Evolutionary conservation across 495 filamentous ascomycete genomes (phyloP), one percentile per base, ranked within the genome.

Genomic region (Aspergillus nidulans): DNA sequence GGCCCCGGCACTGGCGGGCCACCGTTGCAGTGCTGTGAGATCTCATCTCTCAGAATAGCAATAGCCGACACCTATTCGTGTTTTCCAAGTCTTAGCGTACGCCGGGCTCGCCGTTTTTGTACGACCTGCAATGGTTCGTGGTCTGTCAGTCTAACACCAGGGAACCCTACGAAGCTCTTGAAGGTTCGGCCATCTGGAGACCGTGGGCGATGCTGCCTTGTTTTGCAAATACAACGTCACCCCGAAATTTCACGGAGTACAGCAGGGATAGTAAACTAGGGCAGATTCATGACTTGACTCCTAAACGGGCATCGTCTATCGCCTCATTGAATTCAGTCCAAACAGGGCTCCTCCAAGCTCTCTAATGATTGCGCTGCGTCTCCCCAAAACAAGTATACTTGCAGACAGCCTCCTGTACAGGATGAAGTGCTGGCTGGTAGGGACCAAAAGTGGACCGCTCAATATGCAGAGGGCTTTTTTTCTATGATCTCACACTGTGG

Each of bases 161-260:
- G 23, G 18, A 20, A 42, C 25, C 15, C 34, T 42, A 24, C 32
- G 10, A 13, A 18, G 15, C 0, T 20, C 15, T 24, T 20, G n/a
- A 10, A n/a, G 19, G 21, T 39, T 39, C 12, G 32, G 16, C 12
- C 3, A 18, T 39, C 15, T 18, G 3, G 26, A 4, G 2, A 12
- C 18, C 32, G 16, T 32, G 15, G 20, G 9, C 15, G 19, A 36
- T 36, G 32, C 15, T 49, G 19, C 1, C 7, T 25, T n/a, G 32
- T 23, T 49, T 38, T 21, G 30, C 30, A 26, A 49, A 16, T 21
- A 78, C 77, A 12, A 81, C 79, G 7, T 80, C 75, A n/a, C 49
- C 74, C n/a, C 68, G 78, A 53, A 71, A 82, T 48, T 57, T 82
- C 51, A 25, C 72, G 46, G 80, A 81, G 52, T 67, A 81, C 34